Evolutionary conservation across 2,329 filamentous ascomycete species (phyloP), one percentile per base, ranked within the genome.

Genomic region (Curvularia spicifera): DNA sequence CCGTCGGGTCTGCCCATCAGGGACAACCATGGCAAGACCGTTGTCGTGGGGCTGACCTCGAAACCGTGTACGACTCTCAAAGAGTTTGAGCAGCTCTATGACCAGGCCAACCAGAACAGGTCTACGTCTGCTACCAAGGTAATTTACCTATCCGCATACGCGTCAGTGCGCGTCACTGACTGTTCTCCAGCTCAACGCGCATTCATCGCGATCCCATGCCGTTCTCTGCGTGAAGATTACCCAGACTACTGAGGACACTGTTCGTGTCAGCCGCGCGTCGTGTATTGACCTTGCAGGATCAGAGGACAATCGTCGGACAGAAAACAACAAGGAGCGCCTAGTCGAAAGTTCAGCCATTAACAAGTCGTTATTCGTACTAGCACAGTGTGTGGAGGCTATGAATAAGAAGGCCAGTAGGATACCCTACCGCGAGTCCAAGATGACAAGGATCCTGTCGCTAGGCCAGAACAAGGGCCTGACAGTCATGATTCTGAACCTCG

Each of bases 341-440:
- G 86, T 97, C n/a, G 94, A 98, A 78, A 97, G 93, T 39, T 93
- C 94, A 0, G 94, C 91, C 71, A 98, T 98, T 82, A 98, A 98
- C 84, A 98, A 97, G 80, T 96, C 91, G 63, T 83, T 98, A 6
- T 98, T 98, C 71, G 93, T 97, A 18, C 81, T 98, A 48, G 94
- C 92, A 43, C 93, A 97, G 75, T 98, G 94, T 70, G 94, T 98
- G 52, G 94, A 98, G 74, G 94, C 94, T 55, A 98, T 98, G 73
- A 91, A 90, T 71, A 87, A 86, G 73, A 88, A 88, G 70, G 85
- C 88, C 59, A 76, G 78, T 68, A 87, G 94, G 33, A 94, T 98
- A 70, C 94, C 95, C 0, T 98, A 96, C 76, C 85, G 94, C 56
- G 94, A 97, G 75, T 95, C 91, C 53, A 97, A 98, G 81, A 97